Evolutionary conservation across 2,329 filamentous ascomycete species (phyloP).

Genomic region (Colletotrichum sp.): DNA sequence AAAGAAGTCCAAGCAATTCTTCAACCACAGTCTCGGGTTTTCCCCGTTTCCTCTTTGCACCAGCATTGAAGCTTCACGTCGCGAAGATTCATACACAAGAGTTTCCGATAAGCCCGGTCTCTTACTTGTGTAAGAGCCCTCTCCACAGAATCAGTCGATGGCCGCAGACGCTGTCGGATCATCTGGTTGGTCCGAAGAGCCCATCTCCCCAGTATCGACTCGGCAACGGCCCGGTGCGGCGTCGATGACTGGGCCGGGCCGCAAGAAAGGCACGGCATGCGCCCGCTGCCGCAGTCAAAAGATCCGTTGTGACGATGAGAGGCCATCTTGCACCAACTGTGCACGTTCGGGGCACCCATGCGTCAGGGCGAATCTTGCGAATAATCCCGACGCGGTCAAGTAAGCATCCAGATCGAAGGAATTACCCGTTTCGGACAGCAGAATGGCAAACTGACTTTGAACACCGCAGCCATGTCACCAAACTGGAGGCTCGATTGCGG

Average conservation of each 20-base stretch:
- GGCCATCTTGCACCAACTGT: conserved; percentile 33
- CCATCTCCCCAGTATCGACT: not conserved
- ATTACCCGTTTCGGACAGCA: not conserved
- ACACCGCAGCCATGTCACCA: not conserved
- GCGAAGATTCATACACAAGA: not conserved
- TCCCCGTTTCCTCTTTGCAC: not conserved
- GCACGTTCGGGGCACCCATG: conserved; percentile 32
- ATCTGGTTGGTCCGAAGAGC: not conserved
- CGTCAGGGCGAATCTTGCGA: conserved; percentile 24
- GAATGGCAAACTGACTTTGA: not conserved
- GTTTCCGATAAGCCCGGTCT: not conserved
- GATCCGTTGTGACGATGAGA: conserved; percentile 33
- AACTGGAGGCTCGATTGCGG: not conserved
- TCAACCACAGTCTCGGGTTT: not conserved
- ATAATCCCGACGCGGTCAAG: not conserved
- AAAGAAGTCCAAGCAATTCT: not conserved
- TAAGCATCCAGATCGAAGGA: not conserved
- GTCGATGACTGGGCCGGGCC: not conserved
- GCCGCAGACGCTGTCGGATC: not conserved
- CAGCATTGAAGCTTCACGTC: not conserved
- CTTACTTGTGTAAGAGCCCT: not conserved
- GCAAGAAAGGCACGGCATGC: conserved; percentile 35
- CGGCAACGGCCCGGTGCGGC: not conserved
- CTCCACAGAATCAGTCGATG: not conserved
- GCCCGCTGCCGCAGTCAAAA: conserved; percentile 36